phyloP scores from a whole-genome alignment of 2,329 filamentous ascomycete genomes.

The Emergomyces africanus region DNA sequence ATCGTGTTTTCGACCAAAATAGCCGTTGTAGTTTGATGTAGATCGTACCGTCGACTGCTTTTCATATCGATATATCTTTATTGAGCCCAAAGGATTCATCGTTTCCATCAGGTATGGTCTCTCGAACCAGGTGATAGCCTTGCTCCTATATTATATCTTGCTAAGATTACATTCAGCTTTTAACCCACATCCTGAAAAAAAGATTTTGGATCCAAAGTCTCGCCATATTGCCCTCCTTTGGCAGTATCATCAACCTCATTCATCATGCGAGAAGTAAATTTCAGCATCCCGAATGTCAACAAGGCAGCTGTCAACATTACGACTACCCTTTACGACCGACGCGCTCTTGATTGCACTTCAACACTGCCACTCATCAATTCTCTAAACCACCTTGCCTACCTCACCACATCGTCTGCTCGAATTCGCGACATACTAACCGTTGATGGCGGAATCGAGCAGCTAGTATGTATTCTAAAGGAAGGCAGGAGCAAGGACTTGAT shows the following conservation, averaged over 20 bases:
- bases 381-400: conserved; percentile 94
- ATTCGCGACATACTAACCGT: conserved; percentile 97
- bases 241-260: conserved; percentile 5
- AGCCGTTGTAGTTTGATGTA: neutral
- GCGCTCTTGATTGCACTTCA: conserved; percentile 95
- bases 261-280: conserved; percentile 99
- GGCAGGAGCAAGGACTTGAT: conserved; percentile 96
- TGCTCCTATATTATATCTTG: neutral
- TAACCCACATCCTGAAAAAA: neutral
- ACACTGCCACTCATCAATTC: conserved; percentile 97
- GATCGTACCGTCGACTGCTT: neutral
- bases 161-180: neutral
- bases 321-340: conserved; percentile 91
- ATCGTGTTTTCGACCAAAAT: neutral
- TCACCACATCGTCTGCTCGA: conserved; percentile 92
- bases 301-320: conserved; percentile 99
- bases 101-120: neutral
- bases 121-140: neutral
- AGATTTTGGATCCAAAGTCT: neutral
- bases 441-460: conserved; percentile 91
- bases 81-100: neutral
- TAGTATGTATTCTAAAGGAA: conserved; percentile 97
- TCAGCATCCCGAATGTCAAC: conserved; percentile 98
- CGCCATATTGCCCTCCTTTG: neutral
- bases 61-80: neutral